Evolutionary conservation across 495 filamentous ascomycete genomes (phyloP).

Genomic region (Neurospora africana): DNA sequence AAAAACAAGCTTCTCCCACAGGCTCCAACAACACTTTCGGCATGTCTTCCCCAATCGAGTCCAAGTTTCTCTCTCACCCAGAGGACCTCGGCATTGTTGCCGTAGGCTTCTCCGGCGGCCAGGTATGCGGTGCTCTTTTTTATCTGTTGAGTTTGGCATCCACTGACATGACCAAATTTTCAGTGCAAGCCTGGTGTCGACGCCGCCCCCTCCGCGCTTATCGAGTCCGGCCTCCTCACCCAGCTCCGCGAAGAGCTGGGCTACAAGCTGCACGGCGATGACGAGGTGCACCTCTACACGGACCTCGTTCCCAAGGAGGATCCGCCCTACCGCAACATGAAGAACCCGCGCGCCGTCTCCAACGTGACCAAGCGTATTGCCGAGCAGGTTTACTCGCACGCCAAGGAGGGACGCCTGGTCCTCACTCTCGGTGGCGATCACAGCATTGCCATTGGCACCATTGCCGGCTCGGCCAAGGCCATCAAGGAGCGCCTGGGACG

Average conservation of each 20-base stretch:
- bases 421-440: conserved; percentile 95
- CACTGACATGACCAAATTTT: conserved; percentile 9
- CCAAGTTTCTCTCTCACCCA: conserved; percentile 70
- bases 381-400: conserved; percentile 79
- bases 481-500: conserved; percentile 68
- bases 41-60: conserved; percentile 43
- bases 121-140: conserved; percentile 45
- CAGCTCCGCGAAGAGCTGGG: conserved; percentile 77
- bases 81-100: conserved; percentile 84
- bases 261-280: conserved; percentile 78
- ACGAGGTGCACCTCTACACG: conserved; percentile 72
- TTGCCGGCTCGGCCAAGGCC: conserved; percentile 75
- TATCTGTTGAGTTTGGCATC: not conserved
- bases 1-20: conserved; percentile 1
- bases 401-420: conserved; percentile 73
- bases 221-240: conserved; percentile 75
- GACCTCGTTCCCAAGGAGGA: conserved; percentile 62
- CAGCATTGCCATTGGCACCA: conserved; percentile 88
- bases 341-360: conserved; percentile 79
- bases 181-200: conserved; percentile 90
- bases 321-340: conserved; percentile 80
- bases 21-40: conserved; percentile 14
- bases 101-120: conserved; percentile 94
- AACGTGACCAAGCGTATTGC: conserved; percentile 73
- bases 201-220: conserved; percentile 81